phyloP scores from a whole-genome alignment of 495 filamentous ascomycete genomes.

The Talaromyces liani region DNA sequence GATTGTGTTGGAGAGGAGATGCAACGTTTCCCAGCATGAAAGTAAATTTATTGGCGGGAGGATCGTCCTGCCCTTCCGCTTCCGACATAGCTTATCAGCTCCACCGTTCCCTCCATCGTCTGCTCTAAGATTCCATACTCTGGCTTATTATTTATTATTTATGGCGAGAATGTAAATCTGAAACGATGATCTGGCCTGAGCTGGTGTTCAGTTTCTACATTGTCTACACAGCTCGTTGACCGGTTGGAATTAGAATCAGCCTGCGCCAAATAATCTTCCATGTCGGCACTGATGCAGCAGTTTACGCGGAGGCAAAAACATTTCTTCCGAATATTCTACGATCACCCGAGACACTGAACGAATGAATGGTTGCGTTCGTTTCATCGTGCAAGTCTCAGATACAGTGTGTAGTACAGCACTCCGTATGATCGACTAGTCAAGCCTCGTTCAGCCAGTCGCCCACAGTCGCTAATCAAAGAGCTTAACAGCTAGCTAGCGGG shows the following conservation, averaged over 20 bases:
- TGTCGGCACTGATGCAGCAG: neutral
- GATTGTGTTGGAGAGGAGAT: neutral
- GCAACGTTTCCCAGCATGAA: constrained; percentile 1
- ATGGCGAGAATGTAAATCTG: neutral
- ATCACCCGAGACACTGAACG: neutral
- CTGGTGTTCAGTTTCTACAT: neutral
- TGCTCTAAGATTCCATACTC: neutral
- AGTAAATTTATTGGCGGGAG: neutral
- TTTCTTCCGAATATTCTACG: neutral
- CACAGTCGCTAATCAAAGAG: neutral
- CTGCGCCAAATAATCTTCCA: neutral
- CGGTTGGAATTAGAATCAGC: neutral
- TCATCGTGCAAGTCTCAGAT: neutral
- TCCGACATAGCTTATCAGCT: neutral
- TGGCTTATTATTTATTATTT: neutral
- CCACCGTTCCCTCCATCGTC: neutral
- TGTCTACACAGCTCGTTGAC: neutral
- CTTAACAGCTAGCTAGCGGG: neutral
- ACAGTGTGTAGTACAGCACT: neutral
- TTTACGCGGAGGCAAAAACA: neutral
- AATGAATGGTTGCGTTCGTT: neutral
- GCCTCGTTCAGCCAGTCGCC: neutral
- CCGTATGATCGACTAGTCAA: neutral
- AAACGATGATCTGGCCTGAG: neutral
- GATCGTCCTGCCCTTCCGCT: neutral